A percentile compares a stretch with the other conserved stretches of the same genome.
Conservation (phyloP, 345 rosid species). For the Moricandia moricandioides region DNA sequence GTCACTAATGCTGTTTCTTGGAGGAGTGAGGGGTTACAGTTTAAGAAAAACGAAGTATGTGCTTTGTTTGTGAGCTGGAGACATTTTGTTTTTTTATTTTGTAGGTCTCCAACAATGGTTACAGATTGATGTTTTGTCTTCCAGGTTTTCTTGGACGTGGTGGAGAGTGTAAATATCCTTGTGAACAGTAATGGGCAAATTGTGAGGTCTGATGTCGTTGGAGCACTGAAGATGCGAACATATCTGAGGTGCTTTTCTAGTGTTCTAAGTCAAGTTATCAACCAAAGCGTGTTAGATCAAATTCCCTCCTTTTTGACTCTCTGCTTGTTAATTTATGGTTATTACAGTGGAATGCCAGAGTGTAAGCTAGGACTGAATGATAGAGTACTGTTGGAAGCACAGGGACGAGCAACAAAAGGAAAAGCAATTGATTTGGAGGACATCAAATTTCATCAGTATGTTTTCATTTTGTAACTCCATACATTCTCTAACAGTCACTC, state of each 20-base stretch:
- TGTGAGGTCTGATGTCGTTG: constrained; percentile 92
- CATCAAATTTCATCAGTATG: constrained; percentile 82
- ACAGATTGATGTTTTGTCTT: constrained; percentile 18
- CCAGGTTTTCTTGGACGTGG: constrained; percentile 91
- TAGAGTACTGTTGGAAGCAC: constrained; percentile 74
- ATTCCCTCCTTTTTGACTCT: constrained; percentile 12
- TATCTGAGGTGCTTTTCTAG: constrained; percentile 61
- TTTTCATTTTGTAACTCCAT: constrained; percentile 12
- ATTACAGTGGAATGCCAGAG: constrained; percentile 78
- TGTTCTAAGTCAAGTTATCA: background rate
- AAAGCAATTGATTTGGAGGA: constrained; percentile 84
- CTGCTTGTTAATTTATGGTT: background rate
- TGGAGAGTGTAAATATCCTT: constrained; percentile 92
- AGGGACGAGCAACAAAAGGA: constrained; percentile 70
- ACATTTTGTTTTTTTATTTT: background rate
- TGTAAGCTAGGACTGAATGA: constrained; percentile 84
- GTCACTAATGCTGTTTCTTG: constrained; percentile 86
- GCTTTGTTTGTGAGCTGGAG: background rate
- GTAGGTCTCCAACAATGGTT: constrained; percentile 13
- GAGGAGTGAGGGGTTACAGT: constrained; percentile 78
- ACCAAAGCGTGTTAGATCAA: background rate
- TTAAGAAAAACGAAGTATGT: constrained; percentile 71
- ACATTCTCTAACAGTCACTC: background rate
- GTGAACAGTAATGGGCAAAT: constrained; percentile 97
- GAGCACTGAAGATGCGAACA: constrained; percentile 96